These are phyloP conservation scores for Graphium sp. DNA, from an alignment of 2,329 filamentous ascomycete species.

Conservation along the genomic window DNA sequence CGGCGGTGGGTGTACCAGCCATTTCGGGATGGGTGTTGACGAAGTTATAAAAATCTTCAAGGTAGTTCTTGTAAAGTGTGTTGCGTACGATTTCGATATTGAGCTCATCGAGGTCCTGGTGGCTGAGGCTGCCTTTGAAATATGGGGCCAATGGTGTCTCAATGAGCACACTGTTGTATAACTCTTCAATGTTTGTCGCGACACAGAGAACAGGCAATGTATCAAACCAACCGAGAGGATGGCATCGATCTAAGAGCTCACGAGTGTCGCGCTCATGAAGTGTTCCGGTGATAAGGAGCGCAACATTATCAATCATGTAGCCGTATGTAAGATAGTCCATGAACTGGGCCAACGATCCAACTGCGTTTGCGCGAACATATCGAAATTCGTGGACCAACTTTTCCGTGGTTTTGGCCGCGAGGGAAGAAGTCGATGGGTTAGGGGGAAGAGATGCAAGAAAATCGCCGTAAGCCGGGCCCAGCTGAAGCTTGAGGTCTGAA, in stretches of 20 bases:
- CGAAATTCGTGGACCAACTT: conserved; percentile 96
- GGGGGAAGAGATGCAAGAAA: conserved; percentile 87
- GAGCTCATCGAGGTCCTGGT: conserved; percentile 93
- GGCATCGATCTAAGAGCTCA: conserved; percentile 87
- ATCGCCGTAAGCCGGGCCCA: conserved; percentile 91
- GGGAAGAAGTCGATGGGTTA: conserved; percentile 88
- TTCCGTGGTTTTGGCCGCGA: conserved; percentile 90
- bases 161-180: conserved; percentile 95
- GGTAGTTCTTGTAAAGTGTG: conserved; percentile 97
- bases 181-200: conserved; percentile 93
- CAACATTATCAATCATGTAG: conserved; percentile 99
- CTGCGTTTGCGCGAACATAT: conserved; percentile 87
- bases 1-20: conserved; percentile 71
- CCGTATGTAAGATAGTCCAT: conserved; percentile 98
- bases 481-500: conserved; percentile 90
- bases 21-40: conserved; percentile 82
- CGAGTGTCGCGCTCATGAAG: conserved; percentile 94
- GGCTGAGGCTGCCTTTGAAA: conserved; percentile 92
- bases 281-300: conserved; percentile 91
- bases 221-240: conserved; percentile 96
- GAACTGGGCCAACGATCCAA: conserved; percentile 81
- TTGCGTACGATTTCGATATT: conserved; percentile 99
- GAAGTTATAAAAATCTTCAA: conserved; percentile 93
- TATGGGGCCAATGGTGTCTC: conserved; percentile 92
- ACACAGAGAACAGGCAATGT: conserved; percentile 97